Base-by-base conservation (phyloP, 306 rosid species). In the Albizia julibrissin region DNA sequence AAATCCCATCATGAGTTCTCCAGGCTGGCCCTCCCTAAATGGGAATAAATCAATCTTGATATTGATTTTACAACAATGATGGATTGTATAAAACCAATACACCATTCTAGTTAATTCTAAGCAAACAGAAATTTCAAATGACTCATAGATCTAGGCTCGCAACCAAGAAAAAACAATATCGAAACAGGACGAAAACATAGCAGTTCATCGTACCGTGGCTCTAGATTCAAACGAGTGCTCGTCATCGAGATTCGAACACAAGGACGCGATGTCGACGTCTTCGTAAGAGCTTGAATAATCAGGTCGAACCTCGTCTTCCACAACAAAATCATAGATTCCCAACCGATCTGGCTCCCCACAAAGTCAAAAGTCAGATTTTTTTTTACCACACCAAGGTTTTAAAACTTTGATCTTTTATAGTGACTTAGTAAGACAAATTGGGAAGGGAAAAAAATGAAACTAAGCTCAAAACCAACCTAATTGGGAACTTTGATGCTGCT, bases 201-300 rank as follows among this genome's bases (percentile, higher is more conserved):
- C n/a, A 82, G 22, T 3, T 13, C 88, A 8, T 87, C 89, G 8
- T 87, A 95, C 99, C 82, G 98, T 87, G 87, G 85, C 92, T 92
- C 80, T 93, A 10, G 98, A 86, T 84, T 96, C 99, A 88, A 87
- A 92, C 2, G 98, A 73, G 89, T 93, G 98, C 56, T 96, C 99
- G 29, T 93, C 98, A 84, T 93, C 98, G 69, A 96, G 97, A 80
- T 96, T 98, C 81, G 92, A 91, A 77, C 97, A 96, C 84, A 96
- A 86, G 47, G 98, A 92, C 16, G 87, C 89, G 83, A 96, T 85
- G 80, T 96, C 99, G 78, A 96, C 91, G 76, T 93, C 98, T 81
- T 92, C 99, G 74, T 88, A 93, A 21, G 99, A 97, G 78, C 97
- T 91, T 0, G 97, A 89, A 66, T 91, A 96, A 83, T 96, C 97